These are phyloP conservation scores for Pisolithus marmoratus DNA, from an alignment of 768 basidiomycete species.

Conservation along the genomic window DNA sequence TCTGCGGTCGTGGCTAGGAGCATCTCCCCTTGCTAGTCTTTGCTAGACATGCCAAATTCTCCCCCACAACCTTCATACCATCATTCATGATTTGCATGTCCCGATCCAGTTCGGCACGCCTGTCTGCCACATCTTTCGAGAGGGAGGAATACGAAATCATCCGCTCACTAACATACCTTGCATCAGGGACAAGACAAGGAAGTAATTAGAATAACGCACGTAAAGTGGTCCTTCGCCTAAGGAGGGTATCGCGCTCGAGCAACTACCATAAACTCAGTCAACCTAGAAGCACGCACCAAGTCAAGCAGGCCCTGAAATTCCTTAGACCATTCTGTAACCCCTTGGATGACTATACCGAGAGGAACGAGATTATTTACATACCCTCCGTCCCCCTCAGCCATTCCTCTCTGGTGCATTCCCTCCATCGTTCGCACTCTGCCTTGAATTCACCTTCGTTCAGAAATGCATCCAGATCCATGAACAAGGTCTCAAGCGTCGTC, in stretches of 20 bases:
- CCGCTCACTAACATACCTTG: slow-evolving; percentile 12
- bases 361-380: slow-evolving; percentile 6
- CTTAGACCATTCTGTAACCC: slow-evolving; percentile 14
- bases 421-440: slow-evolving; percentile 22
- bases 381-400: slow-evolving; percentile 27
- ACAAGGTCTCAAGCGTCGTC: slow-evolving; percentile 10
- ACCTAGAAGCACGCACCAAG: slow-evolving; percentile 12
- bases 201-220: slow-evolving; percentile 11
- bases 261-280: not conserved
- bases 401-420: slow-evolving; percentile 23
- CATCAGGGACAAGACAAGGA: slow-evolving; percentile 2
- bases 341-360: not conserved
- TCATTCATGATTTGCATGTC: slow-evolving; percentile 14
- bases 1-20: no score
- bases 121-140: slow-evolving; percentile 18
- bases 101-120: slow-evolving; percentile 12
- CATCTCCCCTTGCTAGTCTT: not conserved
- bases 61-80: slow-evolving; percentile 14
- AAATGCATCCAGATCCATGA: slow-evolving; percentile 15
- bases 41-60: slow-evolving; percentile 18
- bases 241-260: not conserved
- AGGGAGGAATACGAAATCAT: slow-evolving; percentile 15
- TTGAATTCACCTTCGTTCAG: slow-evolving; percentile 18
- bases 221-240: slow-evolving; percentile 25
- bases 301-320: slow-evolving; percentile 15